Base-by-base conservation (phyloP, 129 eudicot genomes). In the Flaveria robusta region DNA sequence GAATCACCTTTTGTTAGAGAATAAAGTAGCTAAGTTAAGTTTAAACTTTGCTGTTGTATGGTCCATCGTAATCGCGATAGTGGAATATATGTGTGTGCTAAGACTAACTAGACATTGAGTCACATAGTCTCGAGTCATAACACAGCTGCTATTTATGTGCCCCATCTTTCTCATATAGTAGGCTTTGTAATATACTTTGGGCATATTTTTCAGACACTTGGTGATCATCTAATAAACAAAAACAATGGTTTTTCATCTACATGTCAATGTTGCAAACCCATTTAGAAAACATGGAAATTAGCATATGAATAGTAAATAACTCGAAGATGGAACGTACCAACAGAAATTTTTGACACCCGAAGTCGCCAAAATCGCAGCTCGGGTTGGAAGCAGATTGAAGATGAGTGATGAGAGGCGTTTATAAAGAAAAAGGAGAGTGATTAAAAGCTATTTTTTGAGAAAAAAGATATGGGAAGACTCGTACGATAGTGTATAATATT, bases 141-240 rank as follows among this genome's bases (percentile, higher is more conserved):
- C 3, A 29, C 4, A 29, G 37, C 0, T n/a, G n/a, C n/a, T n/a
- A n/a, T n/a, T n/a, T n/a, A n/a, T n/a, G n/a, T n/a, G n/a, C n/a
- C n/a, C n/a, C n/a, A n/a, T n/a, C n/a, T n/a, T n/a, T n/a, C n/a
- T n/a, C n/a, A n/a, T n/a, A n/a, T n/a, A n/a, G n/a, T n/a, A n/a
- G n/a, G n/a, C n/a, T n/a, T n/a, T n/a, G n/a, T n/a, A n/a, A n/a
- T n/a, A n/a, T n/a, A n/a, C n/a, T n/a, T n/a, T 74, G 19, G 27
- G 71, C 31, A 9, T 5, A 60, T 63, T 60, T 7, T 59, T 74
- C 78, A 3, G 60, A 74, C 70, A 74, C 13, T 26, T 59, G 51
- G 67, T 34, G 50, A 5, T 15, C 67, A 54, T 14, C 0, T 27
- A n/a, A 51, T 26, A 29, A 16, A 54, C 3, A 54, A 54, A 54